Evolutionary conservation across 176 grass and related monocot genomes (phyloP).

Genomic region (Bothriochloa decipiens): DNA sequence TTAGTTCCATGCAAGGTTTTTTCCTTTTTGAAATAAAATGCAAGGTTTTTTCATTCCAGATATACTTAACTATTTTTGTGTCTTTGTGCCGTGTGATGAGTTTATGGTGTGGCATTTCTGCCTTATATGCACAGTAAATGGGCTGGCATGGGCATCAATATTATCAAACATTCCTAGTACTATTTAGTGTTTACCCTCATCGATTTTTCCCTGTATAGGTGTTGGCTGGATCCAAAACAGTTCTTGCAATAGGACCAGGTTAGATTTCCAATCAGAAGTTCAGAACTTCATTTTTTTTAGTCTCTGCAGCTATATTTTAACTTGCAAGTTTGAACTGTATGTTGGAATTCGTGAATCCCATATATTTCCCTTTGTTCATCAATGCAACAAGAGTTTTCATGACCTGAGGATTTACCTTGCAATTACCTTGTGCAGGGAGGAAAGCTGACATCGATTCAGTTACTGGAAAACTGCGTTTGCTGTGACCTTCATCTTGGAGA

Average conservation of each 20-base stretch:
- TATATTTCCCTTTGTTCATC: constrained; percentile 15
- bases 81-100: background rate
- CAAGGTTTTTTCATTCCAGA: no score
- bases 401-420: background rate
- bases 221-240: constrained; percentile 83
- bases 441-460: constrained; percentile 81
- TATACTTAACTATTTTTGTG: no score
- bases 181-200: constrained; percentile 7
- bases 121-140: background rate
- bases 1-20: no score
- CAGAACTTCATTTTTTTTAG: background rate
- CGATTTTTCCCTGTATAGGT: constrained; percentile 55
- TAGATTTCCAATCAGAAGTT: constrained; percentile 21
- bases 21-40: no score
- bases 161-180: constrained; percentile 20
- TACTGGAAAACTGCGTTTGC: constrained; percentile 65
- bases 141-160: background rate
- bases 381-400: background rate
- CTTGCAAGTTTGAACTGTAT: background rate
- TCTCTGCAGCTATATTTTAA: background rate
- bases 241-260: constrained; percentile 98
- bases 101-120: background rate
- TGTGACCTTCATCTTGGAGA: constrained; percentile 39
- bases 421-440: constrained; percentile 48
- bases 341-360: background rate